Evolutionary conservation across 2,329 filamentous ascomycete genomes (phyloP), one percentile per base, ranked within the genome.

Genomic region (Aspergillus sp.): DNA sequence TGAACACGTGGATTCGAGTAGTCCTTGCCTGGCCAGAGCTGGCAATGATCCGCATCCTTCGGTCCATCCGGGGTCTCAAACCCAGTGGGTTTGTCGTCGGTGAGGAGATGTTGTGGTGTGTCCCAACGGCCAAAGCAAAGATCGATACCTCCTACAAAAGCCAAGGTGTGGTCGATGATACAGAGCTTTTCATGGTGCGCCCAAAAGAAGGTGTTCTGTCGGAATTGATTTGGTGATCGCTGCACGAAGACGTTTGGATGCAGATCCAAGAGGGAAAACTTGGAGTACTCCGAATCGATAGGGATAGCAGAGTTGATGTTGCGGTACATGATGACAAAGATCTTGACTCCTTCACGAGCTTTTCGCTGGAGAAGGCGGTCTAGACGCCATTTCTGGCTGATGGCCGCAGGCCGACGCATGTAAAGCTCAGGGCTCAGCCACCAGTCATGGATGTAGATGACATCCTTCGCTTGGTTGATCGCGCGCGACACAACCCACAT

Each of bases 401-500:
- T 97, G 49, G 91, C 92, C 23, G 95, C 91, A 56, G 95, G 95
- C 60, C 95, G 86, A 62, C 95, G 87, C 88, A 98, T 89, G 79
- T 99, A 99, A 48, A 99, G 80, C 76, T 99, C 94, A 1, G 95
- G 95, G 68, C 91, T 97, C 43, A 99, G 80, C 95, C 95, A 99
- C 95, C 95, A 99, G 76, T 98, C 95, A 74, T 99, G 95, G 64
- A 99, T 98, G 77, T 98, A 98, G 68, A 99, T 94, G 63, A 98
- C 94, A 79, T 98, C 95, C 70, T 91, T 91, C 8, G 95, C 95
- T 87, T 97, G 97, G 73, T 92, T 95, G 70, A 99, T 96, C 12
- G 95, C 95, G 65, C 94, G 87, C 10, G 94, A 98, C 7, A 98
- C 92, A 74, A 97, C 96, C 95, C 95, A 99, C 94, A 98, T 98